These are phyloP conservation scores for Colletotrichum tofieldiae DNA, from an alignment of 2,329 filamentous ascomycete genomes.

Conservation along the genomic window DNA sequence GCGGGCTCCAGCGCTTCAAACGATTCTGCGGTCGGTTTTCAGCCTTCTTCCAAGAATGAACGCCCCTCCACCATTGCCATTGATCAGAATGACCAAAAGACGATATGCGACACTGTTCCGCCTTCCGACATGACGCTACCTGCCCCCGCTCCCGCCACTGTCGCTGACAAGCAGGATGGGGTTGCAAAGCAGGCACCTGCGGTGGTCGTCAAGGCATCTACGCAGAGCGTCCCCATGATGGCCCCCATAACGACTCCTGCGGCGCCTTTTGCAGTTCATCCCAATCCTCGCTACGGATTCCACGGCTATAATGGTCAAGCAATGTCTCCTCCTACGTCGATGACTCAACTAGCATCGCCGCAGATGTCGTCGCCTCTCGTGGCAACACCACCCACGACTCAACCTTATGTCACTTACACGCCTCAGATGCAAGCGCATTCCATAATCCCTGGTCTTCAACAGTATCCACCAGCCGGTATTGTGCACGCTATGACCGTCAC, in stretches of 20 bases:
- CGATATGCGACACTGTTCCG: background rate
- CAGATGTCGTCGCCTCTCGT: slow-evolving; percentile 1
- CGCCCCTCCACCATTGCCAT: background rate
- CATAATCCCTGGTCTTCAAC: slow-evolving; percentile 9
- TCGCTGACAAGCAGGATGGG: background rate
- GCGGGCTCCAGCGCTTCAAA: background rate
- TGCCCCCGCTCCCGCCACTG: background rate
- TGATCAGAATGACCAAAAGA: background rate
- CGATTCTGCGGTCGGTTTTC: slow-evolving; percentile 2
- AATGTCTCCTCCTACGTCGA: background rate
- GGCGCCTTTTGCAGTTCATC: background rate
- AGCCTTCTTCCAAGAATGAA: background rate
- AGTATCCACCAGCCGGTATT: background rate
- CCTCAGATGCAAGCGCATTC: slow-evolving; percentile 8
- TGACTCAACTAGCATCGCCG: background rate
- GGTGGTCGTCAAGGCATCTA: background rate
- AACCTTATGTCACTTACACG: background rate
- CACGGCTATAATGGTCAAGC: background rate
- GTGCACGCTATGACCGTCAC: slow-evolving; percentile 31
- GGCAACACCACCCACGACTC: background rate
- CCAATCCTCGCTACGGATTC: background rate
- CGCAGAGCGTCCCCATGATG: background rate
- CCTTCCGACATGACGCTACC: background rate
- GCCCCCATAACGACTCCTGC: background rate
- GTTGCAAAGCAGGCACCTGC: background rate